Conservation (phyloP, 2,329 filamentous ascomycete species). For the Mollisia scopiformis region DNA sequence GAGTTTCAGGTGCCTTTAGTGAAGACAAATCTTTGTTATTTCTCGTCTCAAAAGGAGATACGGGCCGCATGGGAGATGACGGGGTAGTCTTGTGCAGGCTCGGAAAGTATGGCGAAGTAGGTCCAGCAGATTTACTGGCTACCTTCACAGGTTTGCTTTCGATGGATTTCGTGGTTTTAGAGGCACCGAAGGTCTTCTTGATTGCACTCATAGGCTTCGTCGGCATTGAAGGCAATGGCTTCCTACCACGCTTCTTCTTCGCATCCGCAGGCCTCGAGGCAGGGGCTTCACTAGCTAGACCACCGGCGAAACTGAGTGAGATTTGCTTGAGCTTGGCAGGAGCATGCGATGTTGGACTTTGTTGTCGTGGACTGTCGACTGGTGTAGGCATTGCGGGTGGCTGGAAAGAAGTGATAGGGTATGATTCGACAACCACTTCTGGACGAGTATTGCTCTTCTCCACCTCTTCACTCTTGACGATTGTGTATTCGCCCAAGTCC, state of each 20-base stretch:
- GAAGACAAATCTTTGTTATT: not conserved
- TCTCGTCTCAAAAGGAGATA: conserved; percentile 4
- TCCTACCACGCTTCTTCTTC: conserved; percentile 33
- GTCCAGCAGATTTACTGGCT: conserved; percentile 1
- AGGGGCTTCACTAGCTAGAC: conserved; percentile 12
- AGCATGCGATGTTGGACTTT: conserved; percentile 38
- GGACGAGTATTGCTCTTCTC: conserved; percentile 42
- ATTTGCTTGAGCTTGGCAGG: conserved; percentile 52
- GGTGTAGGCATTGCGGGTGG: conserved; percentile 60
- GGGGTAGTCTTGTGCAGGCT: not conserved
- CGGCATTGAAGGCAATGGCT: conserved; percentile 26
- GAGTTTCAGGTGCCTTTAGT: not conserved
- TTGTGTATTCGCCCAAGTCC: conserved; percentile 52
- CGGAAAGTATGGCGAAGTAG: conserved; percentile 22
- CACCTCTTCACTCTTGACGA: conserved; percentile 47
- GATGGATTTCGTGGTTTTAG: conserved; percentile 28
- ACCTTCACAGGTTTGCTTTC: conserved; percentile 12
- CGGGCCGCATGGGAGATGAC: not conserved
- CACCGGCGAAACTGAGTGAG: conserved; percentile 40
- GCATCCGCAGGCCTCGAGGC: conserved; percentile 17
- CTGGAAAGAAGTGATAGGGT: conserved; percentile 43
- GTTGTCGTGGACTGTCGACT: conserved; percentile 54
- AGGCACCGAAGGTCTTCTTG: conserved; percentile 29
- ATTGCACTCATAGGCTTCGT: conserved; percentile 27
- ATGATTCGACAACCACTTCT: conserved; percentile 45